Percentiles rank a stretch among this genome's conserved stretches.
phyloP scores from a whole-genome alignment of 306 rosid genomes.

The Phaseolus lunatus region DNA sequence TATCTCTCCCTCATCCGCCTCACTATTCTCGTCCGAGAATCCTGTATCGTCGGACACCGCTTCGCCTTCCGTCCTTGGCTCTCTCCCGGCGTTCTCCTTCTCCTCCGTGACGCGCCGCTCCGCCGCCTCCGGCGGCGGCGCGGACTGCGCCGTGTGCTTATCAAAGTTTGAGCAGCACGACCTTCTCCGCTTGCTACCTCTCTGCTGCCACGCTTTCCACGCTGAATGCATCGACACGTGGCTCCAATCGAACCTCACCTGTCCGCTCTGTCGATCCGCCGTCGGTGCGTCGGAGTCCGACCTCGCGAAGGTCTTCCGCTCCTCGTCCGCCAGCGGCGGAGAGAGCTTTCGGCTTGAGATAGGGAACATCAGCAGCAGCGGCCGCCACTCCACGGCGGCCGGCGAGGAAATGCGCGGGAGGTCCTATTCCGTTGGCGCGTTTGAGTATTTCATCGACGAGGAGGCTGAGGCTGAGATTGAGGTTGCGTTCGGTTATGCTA shows the following conservation, averaged over 20 bases:
- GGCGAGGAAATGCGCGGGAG: conserved; percentile 45
- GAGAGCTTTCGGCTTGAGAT: conserved; percentile 70
- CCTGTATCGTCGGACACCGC: conserved; percentile 55
- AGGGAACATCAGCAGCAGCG: conserved; percentile 66
- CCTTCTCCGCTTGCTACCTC: conserved; percentile 72
- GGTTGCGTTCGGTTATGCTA: conserved; percentile 48
- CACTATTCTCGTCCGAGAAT: conserved; percentile 30
- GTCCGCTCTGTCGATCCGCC: conserved; percentile 83
- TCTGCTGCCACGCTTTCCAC: conserved; percentile 85
- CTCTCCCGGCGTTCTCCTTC: conserved; percentile 68
- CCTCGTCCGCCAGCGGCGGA: conserved; percentile 1
- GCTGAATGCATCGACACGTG: conserved; percentile 69
- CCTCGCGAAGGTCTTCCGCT: conserved; percentile 46
- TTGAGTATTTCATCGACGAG: conserved; percentile 73
- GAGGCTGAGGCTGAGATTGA: conserved; percentile 65
- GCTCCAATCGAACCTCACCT: conserved; percentile 70
- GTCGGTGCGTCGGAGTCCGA: conserved; percentile 64
- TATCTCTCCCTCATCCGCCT: conserved; percentile 31
- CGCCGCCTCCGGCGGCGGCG: neutral
- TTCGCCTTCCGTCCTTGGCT: conserved; percentile 31
- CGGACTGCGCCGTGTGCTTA: conserved; percentile 77
- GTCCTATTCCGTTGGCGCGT: conserved; percentile 80
- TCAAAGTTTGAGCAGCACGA: conserved; percentile 72
- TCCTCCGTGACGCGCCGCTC: conserved; percentile 62
- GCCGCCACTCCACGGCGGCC: conserved; percentile 28